Evolutionary conservation across 495 filamentous ascomycete species (phyloP).

Genomic region (Diplogelasinospora grovesii): DNA sequence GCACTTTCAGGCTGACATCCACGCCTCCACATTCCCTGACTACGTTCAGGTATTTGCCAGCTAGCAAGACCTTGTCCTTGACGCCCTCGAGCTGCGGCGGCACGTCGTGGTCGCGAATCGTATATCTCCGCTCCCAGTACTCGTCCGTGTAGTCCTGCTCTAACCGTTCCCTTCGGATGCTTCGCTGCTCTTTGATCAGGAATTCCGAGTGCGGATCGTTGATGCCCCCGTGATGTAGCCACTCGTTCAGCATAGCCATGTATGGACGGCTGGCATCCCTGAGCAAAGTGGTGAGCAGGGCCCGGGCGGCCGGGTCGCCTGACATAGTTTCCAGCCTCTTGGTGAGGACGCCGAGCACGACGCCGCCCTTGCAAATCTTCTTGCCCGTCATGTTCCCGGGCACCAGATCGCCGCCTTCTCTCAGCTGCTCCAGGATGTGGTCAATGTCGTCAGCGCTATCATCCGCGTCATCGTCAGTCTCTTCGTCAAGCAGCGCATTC

Average conservation of each 20-base stretch:
- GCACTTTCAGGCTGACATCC: constrained; percentile 81
- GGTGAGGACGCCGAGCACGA: constrained; percentile 77
- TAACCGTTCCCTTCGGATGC: constrained; percentile 81
- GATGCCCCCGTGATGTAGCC: constrained; percentile 94
- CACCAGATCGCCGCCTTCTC: constrained; percentile 74
- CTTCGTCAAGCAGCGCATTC: constrained; percentile 82
- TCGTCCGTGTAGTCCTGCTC: constrained; percentile 98
- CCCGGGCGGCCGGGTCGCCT: constrained; percentile 81
- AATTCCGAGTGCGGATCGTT: constrained; percentile 93
- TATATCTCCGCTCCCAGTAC: constrained; percentile 98
- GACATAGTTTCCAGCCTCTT: constrained; percentile 80
- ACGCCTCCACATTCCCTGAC: constrained; percentile 96
- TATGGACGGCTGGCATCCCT: constrained; percentile 89
- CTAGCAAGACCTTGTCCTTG: constrained; percentile 87
- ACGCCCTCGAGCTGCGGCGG: constrained; percentile 89
- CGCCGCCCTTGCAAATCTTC: constrained; percentile 91
- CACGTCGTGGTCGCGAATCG: constrained; percentile 81
- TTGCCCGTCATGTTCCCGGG: constrained; percentile 75
- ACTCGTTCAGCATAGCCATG: constrained; percentile 97
- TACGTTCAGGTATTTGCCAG: constrained; percentile 96
- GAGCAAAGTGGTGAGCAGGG: constrained; percentile 70
- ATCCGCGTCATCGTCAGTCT: constrained; percentile 73
- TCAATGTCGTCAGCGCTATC: constrained; percentile 72
- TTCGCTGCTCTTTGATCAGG: constrained; percentile 90
- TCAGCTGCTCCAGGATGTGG: constrained; percentile 70